Conservation (phyloP, 345 rosid species). For the Eucalyptus camaldulensis region DNA sequence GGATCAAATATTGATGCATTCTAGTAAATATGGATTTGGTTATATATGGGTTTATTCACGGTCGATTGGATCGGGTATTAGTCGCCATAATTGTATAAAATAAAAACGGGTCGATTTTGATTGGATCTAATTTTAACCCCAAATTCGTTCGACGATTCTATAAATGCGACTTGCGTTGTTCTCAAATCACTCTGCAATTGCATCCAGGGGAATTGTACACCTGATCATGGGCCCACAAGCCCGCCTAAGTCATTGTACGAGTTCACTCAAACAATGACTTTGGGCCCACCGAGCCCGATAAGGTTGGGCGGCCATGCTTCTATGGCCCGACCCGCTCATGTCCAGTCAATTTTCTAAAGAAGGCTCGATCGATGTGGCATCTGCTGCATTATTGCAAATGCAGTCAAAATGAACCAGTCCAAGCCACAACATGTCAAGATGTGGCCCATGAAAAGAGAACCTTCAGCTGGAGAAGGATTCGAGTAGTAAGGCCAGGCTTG, state of each 20-base stretch:
- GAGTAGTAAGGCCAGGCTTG: not conserved
- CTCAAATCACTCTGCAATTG: not conserved
- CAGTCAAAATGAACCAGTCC: not conserved
- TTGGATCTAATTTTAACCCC: accelerated
- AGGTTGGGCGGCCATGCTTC: not conserved
- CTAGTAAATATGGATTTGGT: not conserved
- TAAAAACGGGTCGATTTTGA: not conserved
- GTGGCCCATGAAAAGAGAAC: not conserved
- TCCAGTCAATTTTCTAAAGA: not conserved
- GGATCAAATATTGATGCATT: not conserved
- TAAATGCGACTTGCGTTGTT: not conserved
- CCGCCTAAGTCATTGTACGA: not conserved
- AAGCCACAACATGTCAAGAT: accelerated
- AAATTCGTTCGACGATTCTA: not conserved
- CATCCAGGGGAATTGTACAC: not conserved
- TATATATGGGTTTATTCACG: not conserved
- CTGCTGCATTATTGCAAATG: not conserved
- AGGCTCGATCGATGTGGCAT: not conserved
- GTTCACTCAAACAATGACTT: not conserved
- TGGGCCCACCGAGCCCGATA: not conserved
- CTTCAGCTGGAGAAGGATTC: not conserved
- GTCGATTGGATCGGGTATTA: not conserved
- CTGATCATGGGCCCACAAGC: not conserved
- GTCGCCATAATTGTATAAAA: no score
- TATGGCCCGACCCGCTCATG: not conserved